These are phyloP conservation scores for Salix purpurea DNA, from an alignment of 345 rosid species.

Conservation along the genomic window DNA sequence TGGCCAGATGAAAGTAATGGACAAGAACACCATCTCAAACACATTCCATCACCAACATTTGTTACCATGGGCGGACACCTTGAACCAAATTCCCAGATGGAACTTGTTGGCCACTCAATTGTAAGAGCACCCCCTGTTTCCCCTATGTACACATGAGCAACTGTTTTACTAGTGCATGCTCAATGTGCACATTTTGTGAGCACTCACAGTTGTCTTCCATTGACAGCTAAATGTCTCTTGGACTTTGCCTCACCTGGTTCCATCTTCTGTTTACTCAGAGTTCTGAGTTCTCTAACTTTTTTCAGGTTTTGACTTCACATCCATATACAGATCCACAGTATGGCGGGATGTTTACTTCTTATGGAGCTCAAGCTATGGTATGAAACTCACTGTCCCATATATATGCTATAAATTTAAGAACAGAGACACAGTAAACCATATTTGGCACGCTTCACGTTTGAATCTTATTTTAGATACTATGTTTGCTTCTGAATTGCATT, in stretches of 20 bases:
- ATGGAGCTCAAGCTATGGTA: conserved; percentile 54
- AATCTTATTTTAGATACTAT: background rate
- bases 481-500: background rate
- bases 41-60: conserved; percentile 20
- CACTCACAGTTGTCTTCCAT: background rate
- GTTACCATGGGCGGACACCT: conserved; percentile 27
- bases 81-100: conserved; percentile 48
- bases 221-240: background rate
- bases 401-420: background rate
- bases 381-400: conserved; percentile 5
- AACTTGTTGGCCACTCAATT: conserved; percentile 68
- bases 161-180: background rate
- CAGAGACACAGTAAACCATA: background rate
- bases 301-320: conserved; percentile 53
- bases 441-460: background rate
- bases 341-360: conserved; percentile 38
- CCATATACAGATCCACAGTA: conserved; percentile 50
- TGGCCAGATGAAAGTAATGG: conserved; percentile 37
- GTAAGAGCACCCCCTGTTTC: conserved; percentile 29
- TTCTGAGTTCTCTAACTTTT: conserved; percentile 4
- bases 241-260: conserved; percentile 2
- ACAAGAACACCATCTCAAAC: conserved; percentile 27
- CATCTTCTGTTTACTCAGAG: background rate
- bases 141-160: background rate
- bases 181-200: background rate